A percentile compares a stretch with the other conserved stretches of the same genome.
phyloP scores from a whole-genome alignment of 106 monocot genomes.

The Platanthera guangdongensis region DNA sequence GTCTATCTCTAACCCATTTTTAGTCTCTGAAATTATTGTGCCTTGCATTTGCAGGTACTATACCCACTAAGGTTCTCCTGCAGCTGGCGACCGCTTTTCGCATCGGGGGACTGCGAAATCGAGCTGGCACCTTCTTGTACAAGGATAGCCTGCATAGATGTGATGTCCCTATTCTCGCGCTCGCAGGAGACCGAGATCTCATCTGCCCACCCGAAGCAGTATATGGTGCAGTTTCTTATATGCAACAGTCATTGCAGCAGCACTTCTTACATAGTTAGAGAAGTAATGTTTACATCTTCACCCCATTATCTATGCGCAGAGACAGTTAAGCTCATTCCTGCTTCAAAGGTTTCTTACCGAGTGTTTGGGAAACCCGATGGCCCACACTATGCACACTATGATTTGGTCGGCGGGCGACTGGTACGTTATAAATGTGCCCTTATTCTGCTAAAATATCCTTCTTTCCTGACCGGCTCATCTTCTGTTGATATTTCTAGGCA shows the following conservation, averaged over 20 bases:
- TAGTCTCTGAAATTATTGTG: neutral
- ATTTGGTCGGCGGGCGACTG: conserved; percentile 80
- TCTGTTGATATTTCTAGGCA: conserved; percentile 33
- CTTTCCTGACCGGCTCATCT: too few species aligned
- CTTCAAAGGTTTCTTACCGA: conserved; percentile 45
- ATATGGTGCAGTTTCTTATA: conserved; percentile 35
- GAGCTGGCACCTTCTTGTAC: conserved; percentile 60
- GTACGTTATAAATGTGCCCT: conserved; percentile 23
- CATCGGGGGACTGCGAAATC: conserved; percentile 55
- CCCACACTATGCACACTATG: conserved; percentile 94
- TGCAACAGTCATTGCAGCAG: neutral
- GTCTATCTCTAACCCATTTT: neutral
- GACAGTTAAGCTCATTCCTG: conserved; percentile 72
- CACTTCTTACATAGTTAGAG: neutral
- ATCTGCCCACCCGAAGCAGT: conserved; percentile 98
- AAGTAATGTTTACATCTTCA: neutral
- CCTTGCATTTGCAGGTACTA: conserved; percentile 49
- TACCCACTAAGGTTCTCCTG: conserved; percentile 77
- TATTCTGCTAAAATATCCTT: neutral
- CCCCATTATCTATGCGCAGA: conserved; percentile 35
- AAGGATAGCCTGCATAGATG: conserved; percentile 66
- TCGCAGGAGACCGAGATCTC: conserved; percentile 85
- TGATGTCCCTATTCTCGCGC: conserved; percentile 61
- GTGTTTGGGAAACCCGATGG: conserved; percentile 71
- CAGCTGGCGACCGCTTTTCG: conserved; percentile 85